Evolutionary conservation across 1,284 basidiomycete genomes (phyloP), one percentile per base, ranked within the genome.

Genomic region (Testicularia cyperi): DNA sequence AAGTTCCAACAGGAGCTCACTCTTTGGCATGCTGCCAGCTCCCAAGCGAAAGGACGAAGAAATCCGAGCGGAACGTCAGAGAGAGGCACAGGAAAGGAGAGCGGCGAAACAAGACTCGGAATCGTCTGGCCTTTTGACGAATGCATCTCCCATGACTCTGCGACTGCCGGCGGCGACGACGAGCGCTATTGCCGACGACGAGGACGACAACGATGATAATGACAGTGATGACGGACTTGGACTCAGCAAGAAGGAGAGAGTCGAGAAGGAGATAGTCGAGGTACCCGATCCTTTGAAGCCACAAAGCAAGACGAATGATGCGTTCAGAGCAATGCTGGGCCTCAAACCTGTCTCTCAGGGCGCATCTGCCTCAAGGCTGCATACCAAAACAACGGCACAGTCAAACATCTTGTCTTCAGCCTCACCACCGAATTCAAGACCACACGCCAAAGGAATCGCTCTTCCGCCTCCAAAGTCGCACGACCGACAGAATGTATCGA

Each of bases 311-410:
- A 67, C 47, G 12, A 75, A 75, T 27, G 65, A 68, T 20, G 72
- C 67, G 18, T 75, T 75, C 38, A 58, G 72, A 21, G 71, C 71
- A n/a, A 75, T 75, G 72, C 65, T 75, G 1, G 72, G 72, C 6
- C 64, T 75, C 28, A 61, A 68, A 26, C 63, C 68, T 8, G 34
- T 38, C 22, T 35, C 47, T 5, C 27, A 35, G 14, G 44, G 55
- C 25, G 32, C 49, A 27, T 3, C 39, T 16, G 3, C 38, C n/a
- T 6, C 48, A 26, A n/a, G 28, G 3, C 15, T n/a, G n/a, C n/a
- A n/a, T n/a, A n/a, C n/a, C n/a, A n/a, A n/a, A n/a, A n/a, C n/a
- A n/a, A n/a, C n/a, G n/a, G n/a, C n/a, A n/a, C n/a, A n/a, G n/a
- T n/a, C n/a, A n/a, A n/a, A n/a, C n/a, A n/a, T n/a, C n/a, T n/a